A percentile compares a stretch with the other conserved stretches of the same genome.
These are phyloP conservation scores for Mycena alexandri DNA, from an alignment of 768 basidiomycete species.

Conservation along the genomic window DNA sequence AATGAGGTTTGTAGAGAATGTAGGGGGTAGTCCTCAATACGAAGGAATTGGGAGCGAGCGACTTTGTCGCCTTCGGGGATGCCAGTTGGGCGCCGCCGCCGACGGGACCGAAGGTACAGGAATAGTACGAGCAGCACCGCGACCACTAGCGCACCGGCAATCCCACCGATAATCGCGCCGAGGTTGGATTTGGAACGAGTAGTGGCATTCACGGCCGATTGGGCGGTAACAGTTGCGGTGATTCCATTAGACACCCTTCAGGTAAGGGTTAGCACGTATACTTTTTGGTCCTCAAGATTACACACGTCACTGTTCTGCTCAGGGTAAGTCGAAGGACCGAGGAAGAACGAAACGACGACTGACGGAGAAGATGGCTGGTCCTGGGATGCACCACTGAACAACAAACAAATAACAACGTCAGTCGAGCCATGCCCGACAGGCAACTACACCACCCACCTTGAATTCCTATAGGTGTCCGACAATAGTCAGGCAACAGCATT, in stretches of 20 bases:
- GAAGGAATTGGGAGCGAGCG: conserved; percentile 20
- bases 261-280: background rate
- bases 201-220: background rate
- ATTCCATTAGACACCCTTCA: background rate
- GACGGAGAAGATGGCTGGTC: background rate
- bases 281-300: background rate
- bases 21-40: conserved; percentile 25
- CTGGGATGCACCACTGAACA: background rate
- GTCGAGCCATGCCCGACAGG: background rate
- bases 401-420: no score
- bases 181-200: conserved; percentile 2
- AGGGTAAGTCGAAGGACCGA: background rate
- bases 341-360: background rate
- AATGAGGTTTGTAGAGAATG: background rate
- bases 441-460: background rate
- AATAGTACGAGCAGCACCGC: conserved; percentile 4
- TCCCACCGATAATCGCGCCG: conserved; percentile 4
- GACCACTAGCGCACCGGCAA: conserved; percentile 9
- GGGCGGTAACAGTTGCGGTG: conserved; percentile 4
- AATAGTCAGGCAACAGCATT: background rate
- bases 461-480: background rate
- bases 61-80: conserved; percentile 8
- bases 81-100: background rate
- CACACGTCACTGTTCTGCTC: conserved; percentile 14
- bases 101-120: conserved; percentile 9